These are phyloP conservation scores for Lotus japonicus DNA, from an alignment of 306 rosid species.

Conservation along the genomic window DNA sequence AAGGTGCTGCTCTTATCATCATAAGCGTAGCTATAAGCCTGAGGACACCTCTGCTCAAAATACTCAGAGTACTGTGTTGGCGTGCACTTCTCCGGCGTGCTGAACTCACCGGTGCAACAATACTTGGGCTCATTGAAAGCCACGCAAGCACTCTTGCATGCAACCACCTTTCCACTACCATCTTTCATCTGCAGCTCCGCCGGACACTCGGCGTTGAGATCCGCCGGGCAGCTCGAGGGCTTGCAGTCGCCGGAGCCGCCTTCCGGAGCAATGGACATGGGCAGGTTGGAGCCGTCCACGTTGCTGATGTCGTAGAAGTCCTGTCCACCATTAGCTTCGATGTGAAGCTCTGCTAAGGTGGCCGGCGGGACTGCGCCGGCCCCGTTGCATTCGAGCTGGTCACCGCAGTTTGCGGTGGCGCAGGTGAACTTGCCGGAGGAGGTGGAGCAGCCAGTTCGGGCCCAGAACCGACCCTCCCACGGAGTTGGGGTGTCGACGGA, in stretches of 20 bases:
- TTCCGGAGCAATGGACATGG: slow-evolving; percentile 33
- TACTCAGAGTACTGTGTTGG: slow-evolving; percentile 39
- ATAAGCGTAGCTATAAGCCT: slow-evolving; percentile 66
- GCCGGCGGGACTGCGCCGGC: slow-evolving; percentile 51
- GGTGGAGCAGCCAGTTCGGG: slow-evolving; percentile 41
- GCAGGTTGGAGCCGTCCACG: slow-evolving; percentile 67
- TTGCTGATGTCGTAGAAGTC: slow-evolving; percentile 59
- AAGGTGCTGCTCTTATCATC: slow-evolving; percentile 49
- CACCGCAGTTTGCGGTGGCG: slow-evolving; percentile 47
- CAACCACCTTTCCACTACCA: slow-evolving; percentile 30
- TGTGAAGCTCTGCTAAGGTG: slow-evolving; percentile 34
- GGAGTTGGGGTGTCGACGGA: background rate
- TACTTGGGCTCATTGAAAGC: slow-evolving; percentile 36
- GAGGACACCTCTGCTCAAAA: slow-evolving; percentile 52
- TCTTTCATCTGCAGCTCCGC: slow-evolving; percentile 29
- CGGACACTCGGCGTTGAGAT: slow-evolving; percentile 39
- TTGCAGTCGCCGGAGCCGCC: slow-evolving; percentile 39
- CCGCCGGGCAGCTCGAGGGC: slow-evolving; percentile 24
- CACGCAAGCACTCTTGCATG: slow-evolving; percentile 63
- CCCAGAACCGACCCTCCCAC: slow-evolving; percentile 54
- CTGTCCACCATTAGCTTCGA: slow-evolving; percentile 26
- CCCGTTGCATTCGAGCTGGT: slow-evolving; percentile 54
- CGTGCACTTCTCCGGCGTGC: slow-evolving; percentile 28
- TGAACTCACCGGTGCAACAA: slow-evolving; percentile 39
- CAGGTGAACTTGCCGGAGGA: slow-evolving; percentile 24